Conservation (phyloP, 225 moss, liverwort and hornwort genomes). For the Straminergon stramineum region DNA sequence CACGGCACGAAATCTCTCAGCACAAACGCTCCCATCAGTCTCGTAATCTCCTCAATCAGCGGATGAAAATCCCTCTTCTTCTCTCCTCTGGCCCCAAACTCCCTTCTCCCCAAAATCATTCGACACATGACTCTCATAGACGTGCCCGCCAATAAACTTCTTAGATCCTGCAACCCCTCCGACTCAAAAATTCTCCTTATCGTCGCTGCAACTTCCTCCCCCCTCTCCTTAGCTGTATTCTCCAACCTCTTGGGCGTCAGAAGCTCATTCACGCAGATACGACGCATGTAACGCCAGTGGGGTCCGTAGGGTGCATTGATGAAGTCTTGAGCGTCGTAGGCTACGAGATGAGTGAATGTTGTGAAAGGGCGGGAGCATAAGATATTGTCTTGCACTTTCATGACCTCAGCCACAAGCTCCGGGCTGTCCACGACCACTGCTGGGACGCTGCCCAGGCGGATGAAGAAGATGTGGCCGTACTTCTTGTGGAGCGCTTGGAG, state of each 20-base stretch:
- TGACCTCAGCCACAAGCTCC: slow-evolving; percentile 14
- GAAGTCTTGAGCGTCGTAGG: slow-evolving; percentile 28
- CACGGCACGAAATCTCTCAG: slow-evolving; percentile 27
- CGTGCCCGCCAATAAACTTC: slow-evolving; percentile 2
- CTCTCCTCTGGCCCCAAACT: neutral
- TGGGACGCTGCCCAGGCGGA: slow-evolving; percentile 16
- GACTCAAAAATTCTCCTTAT: neutral
- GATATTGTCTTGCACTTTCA: slow-evolving; percentile 34
- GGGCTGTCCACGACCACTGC: slow-evolving; percentile 25
- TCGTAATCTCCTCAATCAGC: slow-evolving; percentile 10
- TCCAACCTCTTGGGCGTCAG: slow-evolving; percentile 32
- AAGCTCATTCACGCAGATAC: slow-evolving; percentile 37
- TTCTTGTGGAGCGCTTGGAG: slow-evolving; percentile 20
- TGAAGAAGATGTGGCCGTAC: slow-evolving; percentile 28
- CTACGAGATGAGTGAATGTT: slow-evolving; percentile 13
- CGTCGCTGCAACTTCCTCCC: slow-evolving; percentile 7
- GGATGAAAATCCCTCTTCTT: slow-evolving; percentile 8
- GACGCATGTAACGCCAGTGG: slow-evolving; percentile 38
- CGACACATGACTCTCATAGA: slow-evolving; percentile 30
- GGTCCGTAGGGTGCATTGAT: slow-evolving; percentile 39
- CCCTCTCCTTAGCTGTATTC: slow-evolving; percentile 1
- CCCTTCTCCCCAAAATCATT: slow-evolving; percentile 24
- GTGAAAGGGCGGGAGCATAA: slow-evolving; percentile 29
- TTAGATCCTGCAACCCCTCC: neutral
- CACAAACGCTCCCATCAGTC: slow-evolving; percentile 31